Conservation (phyloP, 352 stramenopile genomes). For the Phytophthora palmivora region DNA sequence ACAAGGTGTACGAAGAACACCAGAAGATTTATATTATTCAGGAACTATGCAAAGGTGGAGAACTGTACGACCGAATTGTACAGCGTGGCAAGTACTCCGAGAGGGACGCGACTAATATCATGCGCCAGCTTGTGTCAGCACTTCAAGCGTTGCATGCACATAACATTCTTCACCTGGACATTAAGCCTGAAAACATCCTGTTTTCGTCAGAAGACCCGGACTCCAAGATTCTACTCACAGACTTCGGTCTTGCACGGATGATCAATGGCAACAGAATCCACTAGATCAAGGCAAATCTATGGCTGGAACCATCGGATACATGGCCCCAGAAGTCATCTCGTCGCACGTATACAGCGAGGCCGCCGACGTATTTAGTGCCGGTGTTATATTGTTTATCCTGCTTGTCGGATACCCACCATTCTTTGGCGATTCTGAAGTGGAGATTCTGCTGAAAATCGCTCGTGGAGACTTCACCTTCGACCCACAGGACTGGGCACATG, state of each 20-base stretch:
- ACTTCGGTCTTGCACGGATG: conserved; percentile 82
- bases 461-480: conserved; percentile 79
- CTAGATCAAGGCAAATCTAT: conserved; percentile 69
- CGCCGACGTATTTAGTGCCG: conserved; percentile 80
- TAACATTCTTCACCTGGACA: conserved; percentile 84
- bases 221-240: conserved; percentile 76
- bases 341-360: conserved; percentile 70
- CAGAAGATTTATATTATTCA: conserved; percentile 85
- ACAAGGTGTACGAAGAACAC: conserved; percentile 87
- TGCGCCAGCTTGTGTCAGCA: conserved; percentile 70
- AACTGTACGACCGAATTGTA: conserved; percentile 82
- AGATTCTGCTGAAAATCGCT: conserved; percentile 83
- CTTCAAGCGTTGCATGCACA: conserved; percentile 71
- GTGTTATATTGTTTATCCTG: conserved; percentile 85
- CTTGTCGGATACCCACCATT: conserved; percentile 83
- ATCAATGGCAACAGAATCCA: conserved; percentile 76
- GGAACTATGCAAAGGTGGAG: conserved; percentile 72
- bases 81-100: conserved; percentile 73
- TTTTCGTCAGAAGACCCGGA: conserved; percentile 52
- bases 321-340: conserved; percentile 78
- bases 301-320: conserved; percentile 82
- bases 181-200: conserved; percentile 88
- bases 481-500: conserved; percentile 61
- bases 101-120: conserved; percentile 64
- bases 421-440: conserved; percentile 73